A percentile compares a stretch with the other conserved stretches of the same genome.
Conservation (phyloP, 345 rosid species). For the Salix udensis region DNA sequence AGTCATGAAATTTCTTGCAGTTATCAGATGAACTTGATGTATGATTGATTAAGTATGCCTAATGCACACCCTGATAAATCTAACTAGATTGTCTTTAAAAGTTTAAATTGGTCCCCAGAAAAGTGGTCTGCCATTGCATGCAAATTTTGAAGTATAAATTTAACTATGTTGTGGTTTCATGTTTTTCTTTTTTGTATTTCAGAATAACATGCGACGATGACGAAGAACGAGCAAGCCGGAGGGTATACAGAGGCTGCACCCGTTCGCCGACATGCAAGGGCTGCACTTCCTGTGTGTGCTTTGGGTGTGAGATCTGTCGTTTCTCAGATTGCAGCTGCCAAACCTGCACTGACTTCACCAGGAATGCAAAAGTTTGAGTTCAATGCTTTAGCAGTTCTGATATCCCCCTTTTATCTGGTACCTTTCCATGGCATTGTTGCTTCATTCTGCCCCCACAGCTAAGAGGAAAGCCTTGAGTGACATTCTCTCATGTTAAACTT, state of each 20-base stretch:
- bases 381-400: neutral
- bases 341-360: slow-evolving; percentile 83
- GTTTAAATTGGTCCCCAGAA: neutral
- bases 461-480: neutral
- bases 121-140: neutral
- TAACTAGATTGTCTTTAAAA: neutral
- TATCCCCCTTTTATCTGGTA: neutral
- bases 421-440: slow-evolving; percentile 11
- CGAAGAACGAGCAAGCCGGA: slow-evolving; percentile 70
- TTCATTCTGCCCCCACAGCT: slow-evolving; percentile 2
- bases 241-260: slow-evolving; percentile 79
- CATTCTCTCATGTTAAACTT: slow-evolving; percentile 12
- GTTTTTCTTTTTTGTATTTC: slow-evolving; percentile 15
- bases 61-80: neutral
- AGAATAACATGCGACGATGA: slow-evolving; percentile 75
- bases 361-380: slow-evolving; percentile 50
- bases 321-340: slow-evolving; percentile 92
- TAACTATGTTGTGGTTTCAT: neutral
- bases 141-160: neutral
- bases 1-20: neutral
- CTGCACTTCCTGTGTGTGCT: slow-evolving; percentile 96
- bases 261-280: slow-evolving; percentile 85
- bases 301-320: slow-evolving; percentile 85
- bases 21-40: neutral
- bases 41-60: neutral